Evolutionary conservation across 495 filamentous ascomycete species (phyloP).

Genomic region (Penicillium parvum): DNA sequence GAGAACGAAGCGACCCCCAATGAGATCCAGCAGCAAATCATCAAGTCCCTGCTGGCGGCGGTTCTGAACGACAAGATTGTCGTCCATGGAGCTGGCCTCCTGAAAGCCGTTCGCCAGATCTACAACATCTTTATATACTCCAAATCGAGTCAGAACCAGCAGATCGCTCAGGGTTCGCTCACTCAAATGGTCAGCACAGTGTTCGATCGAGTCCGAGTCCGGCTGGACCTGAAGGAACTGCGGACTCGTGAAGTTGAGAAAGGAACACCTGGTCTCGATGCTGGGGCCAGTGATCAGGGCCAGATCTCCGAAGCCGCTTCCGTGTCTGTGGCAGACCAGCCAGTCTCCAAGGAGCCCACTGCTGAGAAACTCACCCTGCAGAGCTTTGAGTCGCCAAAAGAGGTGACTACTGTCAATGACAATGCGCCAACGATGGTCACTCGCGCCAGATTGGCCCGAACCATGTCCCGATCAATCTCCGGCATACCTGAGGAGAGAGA

Average conservation of each 20-base stretch:
- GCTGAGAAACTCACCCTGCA: constrained; percentile 85
- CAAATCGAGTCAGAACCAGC: constrained; percentile 85
- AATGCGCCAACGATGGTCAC: constrained; percentile 91
- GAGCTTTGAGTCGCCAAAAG: constrained; percentile 91
- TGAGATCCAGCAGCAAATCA: constrained; percentile 94
- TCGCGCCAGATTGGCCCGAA: constrained; percentile 58
- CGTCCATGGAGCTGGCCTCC: constrained; percentile 90
- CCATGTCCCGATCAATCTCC: constrained; percentile 48
- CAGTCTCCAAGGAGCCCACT: constrained; percentile 52
- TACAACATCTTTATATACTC: constrained; percentile 98
- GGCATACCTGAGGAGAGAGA: constrained; percentile 45
- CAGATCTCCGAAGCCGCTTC: constrained; percentile 47
- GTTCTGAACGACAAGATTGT: constrained; percentile 98
- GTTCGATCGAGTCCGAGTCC: constrained; percentile 87
- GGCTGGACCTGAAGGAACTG: constrained; percentile 82
- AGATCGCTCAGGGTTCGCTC: constrained; percentile 91
- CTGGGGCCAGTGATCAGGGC: constrained; percentile 37
- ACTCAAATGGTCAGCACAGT: constrained; percentile 99
- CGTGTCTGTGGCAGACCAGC: constrained; percentile 47
- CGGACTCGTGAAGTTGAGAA: constrained; percentile 44
- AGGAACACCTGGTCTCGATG: constrained; percentile 16
- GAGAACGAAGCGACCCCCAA: constrained; percentile 87
- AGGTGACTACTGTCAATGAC: constrained; percentile 85
- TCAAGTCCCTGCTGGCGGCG: constrained; percentile 91
- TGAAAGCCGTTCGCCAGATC: constrained; percentile 97